A percentile compares a stretch with the other conserved stretches of the same genome.
Conservation (phyloP, 805 yeast genomes). For the Candida ulmi region DNA sequence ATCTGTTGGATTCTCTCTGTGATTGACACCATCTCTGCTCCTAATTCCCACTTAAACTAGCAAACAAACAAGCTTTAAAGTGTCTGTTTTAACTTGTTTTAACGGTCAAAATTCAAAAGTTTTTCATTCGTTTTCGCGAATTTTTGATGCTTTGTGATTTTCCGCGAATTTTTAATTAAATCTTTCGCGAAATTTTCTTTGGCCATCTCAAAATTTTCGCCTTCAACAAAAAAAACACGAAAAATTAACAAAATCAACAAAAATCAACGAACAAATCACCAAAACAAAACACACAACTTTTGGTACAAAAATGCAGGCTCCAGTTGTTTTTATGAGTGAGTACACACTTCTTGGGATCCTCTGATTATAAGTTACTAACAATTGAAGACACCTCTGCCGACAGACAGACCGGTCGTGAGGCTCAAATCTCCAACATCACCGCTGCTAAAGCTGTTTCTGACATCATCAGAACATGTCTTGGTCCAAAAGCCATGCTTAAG, state of each 20-base stretch:
- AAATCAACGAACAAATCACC: neutral
- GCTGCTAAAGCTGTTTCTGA: conserved; percentile 99
- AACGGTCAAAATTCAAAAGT: neutral
- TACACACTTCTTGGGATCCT: neutral
- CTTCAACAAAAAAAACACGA: neutral
- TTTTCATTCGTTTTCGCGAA: neutral
- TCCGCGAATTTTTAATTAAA: neutral
- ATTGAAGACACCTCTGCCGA: conserved; percentile 68
- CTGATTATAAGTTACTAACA: neutral
- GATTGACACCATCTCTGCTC: conserved; percentile 6
- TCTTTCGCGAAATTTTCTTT: neutral
- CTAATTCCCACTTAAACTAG: too few relatives aligned
- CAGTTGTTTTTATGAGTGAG: conserved; percentile 69
- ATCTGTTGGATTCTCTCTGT: conserved; percentile 78
- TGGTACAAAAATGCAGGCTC: conserved; percentile 75
- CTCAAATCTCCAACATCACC: conserved; percentile 93
- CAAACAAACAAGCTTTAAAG: too few relatives aligned
- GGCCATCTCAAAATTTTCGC: too few relatives aligned
- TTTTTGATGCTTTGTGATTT: neutral
- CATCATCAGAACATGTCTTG: conserved; percentile 94
- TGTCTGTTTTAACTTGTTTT: neutral
- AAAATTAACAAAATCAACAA: neutral
- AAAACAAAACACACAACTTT: too few relatives aligned
- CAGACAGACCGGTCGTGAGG: conserved; percentile 94
- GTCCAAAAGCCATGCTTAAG: conserved; percentile 98